Base-by-base conservation (phyloP, 2,329 filamentous ascomycete species). In the Venturia oleaginea region DNA sequence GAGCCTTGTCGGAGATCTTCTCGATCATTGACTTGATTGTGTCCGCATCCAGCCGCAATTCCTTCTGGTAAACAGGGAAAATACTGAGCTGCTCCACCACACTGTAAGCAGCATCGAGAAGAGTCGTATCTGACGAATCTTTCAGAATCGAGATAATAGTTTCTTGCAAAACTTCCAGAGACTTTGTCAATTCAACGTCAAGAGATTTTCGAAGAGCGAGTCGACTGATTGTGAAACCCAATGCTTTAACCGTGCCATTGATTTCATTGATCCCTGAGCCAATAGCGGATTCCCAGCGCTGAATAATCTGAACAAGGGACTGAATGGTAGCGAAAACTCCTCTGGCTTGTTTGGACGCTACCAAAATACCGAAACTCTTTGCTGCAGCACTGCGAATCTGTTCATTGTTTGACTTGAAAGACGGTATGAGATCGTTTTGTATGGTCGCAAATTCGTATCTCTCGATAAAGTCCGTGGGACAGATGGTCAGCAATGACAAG, bases 361-460 rank as follows among this genome's bases (percentile, higher is more conserved):
- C 86, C 5, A 97, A 76, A 15, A 96, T 88, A 0, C 92, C 92
- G 69, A 92, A 85, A 0, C 86, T 83, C 66, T 86, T 86, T 19
- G 91, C 86, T 1, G 87, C 86, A 34, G 87, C 78, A 43, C 80
- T 78, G 42, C 92, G 83, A 6, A 88, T 81, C 64, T 85, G 82
- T 66, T 85, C 82, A 68, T 89, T 88, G 72, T 92, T 94, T 6
- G 89, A 91, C 67, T 61, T 64, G 24, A 63, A 34, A 2, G 63
- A 64, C 10, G 54, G 57, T n/a, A 60, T 34, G 24, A 64, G 46
- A 34, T 46, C 32, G 11, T 42, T 43, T 24, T 62, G 32, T 24
- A 61, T 43, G 10, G 19, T 46, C 11, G n/a, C n/a, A 24, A 62
- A 62, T 32, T 51, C 61, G 15, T 42, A 54, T 24, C 42, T 22